These are phyloP conservation scores for Aspergillus pseudonomiae DNA, from an alignment of 2,329 filamentous ascomycete species.

Conservation along the genomic window DNA sequence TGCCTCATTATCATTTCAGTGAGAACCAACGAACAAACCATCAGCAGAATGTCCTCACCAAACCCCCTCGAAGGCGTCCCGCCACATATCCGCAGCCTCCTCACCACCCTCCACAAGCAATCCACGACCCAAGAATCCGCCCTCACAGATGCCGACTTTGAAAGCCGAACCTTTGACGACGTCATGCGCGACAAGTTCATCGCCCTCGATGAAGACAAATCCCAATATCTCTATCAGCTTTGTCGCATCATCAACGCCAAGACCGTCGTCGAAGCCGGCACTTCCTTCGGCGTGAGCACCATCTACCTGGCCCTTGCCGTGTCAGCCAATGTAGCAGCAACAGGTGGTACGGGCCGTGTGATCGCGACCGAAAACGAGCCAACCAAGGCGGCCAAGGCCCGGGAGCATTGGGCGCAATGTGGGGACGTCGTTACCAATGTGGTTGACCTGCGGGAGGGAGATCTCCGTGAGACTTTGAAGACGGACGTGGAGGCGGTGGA, in stretches of 20 bases:
- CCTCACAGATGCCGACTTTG: slow-evolving; percentile 7
- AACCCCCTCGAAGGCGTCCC: slow-evolving; percentile 15
- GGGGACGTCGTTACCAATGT: slow-evolving; percentile 52
- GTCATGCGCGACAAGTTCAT: slow-evolving; percentile 61
- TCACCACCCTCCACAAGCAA: slow-evolving; percentile 35
- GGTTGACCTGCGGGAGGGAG: slow-evolving; percentile 62
- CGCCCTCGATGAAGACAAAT: slow-evolving; percentile 62
- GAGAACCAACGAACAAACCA: background rate
- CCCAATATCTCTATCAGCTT: slow-evolving; percentile 59
- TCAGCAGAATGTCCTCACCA: slow-evolving; percentile 5
- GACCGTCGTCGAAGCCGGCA: slow-evolving; percentile 62
- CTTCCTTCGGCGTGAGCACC: slow-evolving; percentile 64
- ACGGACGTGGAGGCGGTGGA: slow-evolving; percentile 55
- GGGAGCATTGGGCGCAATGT: slow-evolving; percentile 56
- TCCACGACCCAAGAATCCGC: slow-evolving; percentile 38
- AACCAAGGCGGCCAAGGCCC: slow-evolving; percentile 55
- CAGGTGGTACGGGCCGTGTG: slow-evolving; percentile 47
- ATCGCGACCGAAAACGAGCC: slow-evolving; percentile 65
- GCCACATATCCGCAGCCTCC: slow-evolving; percentile 25
- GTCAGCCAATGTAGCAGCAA: slow-evolving; percentile 47
- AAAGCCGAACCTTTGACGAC: slow-evolving; percentile 36
- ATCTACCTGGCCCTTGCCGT: slow-evolving; percentile 65
- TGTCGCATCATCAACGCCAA: slow-evolving; percentile 52
- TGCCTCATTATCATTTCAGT: background rate
- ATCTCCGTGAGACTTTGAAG: slow-evolving; percentile 61